Evolutionary conservation across 306 rosid species (phyloP), one percentile per base, ranked within the genome.

Genomic region (Nissolia schottii): DNA sequence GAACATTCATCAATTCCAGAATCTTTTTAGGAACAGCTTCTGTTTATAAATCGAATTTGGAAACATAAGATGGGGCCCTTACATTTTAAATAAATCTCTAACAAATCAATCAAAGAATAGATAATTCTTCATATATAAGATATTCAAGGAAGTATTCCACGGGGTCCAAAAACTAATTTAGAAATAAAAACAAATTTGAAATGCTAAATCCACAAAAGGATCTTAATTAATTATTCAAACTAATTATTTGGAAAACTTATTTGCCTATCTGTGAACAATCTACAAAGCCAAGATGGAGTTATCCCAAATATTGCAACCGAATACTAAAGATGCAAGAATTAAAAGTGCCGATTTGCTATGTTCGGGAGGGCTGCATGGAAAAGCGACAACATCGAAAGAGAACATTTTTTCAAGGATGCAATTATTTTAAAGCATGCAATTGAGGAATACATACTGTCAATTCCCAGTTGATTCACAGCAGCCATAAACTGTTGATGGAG

Each of bases 21-120:
- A 95, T 95, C 84, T 86, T 95, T 80, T 95, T 95, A 12, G 99
- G 99, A 69, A 95, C 99, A 48, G 99, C 99, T 70, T 91, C 99
- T 95, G 91, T 32, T 83, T 62, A 69, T 54, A 16, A 68, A 70
- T 11, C 64, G 81, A 70, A 72, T 49, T 67, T 29, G 41, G 67
- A 68, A 73, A 60, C 22, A 51, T 57, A 43, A 70, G 70, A 46
- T 31, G 10, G 18, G 6, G 46, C 56, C 50, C 40, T 31, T 6
- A 56, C 41, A 3, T 7, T 34, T 58, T 22, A 24, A 18, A 43
- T n/a, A 62, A 67, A 56, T 56, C 29, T 27, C 43, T 8, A 73
- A 61, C 40, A 20, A 2, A 61, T 61, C 18, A 6, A 13, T 22
- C 27, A 67, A n/a, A 46, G 31, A 7, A 35, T 7, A 51, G 38